Conservation (phyloP, 495 filamentous ascomycete species). For the Parathielavia appendiculata region DNA sequence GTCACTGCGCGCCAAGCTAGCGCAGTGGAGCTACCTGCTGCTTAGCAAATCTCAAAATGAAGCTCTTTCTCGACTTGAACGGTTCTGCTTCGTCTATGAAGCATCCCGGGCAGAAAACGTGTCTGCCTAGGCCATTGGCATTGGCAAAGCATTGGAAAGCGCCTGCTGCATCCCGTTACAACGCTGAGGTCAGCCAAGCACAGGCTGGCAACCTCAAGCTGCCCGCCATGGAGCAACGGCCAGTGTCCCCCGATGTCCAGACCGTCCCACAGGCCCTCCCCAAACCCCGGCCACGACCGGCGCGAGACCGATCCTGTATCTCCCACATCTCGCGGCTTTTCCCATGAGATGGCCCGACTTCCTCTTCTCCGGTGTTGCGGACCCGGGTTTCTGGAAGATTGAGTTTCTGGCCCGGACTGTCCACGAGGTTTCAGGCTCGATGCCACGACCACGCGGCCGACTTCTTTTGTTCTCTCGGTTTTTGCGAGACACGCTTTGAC, state of each 20-base stretch:
- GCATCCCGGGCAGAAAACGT: background rate
- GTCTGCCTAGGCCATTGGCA: background rate
- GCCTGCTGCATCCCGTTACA: conserved; percentile 10
- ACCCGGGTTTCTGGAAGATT: background rate
- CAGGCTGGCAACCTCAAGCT: background rate
- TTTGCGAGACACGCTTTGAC: background rate
- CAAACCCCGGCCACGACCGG: background rate
- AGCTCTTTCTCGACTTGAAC: conserved; percentile 1
- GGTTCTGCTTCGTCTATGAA: background rate
- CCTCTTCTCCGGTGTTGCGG: background rate
- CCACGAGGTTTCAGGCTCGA: conserved; percentile 5
- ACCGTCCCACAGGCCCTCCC: conserved; percentile 1
- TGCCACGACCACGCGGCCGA: background rate
- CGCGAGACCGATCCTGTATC: conserved; percentile 4
- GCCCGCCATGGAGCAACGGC: too few relatives aligned
- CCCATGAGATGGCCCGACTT: background rate
- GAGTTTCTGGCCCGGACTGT: background rate
- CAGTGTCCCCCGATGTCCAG: background rate
- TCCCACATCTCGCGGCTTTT: background rate
- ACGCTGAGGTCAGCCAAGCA: background rate
- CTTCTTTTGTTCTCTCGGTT: background rate
- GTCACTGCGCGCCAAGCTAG: conserved; percentile 1
- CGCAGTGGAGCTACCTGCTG: conserved; percentile 5
- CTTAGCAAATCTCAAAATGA: background rate
- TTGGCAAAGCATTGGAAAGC: conserved; percentile 3